Evolutionary conservation across 2,329 filamentous ascomycete genomes (phyloP), one percentile per base, ranked within the genome.

Genomic region (Pseudocercospora musae): DNA sequence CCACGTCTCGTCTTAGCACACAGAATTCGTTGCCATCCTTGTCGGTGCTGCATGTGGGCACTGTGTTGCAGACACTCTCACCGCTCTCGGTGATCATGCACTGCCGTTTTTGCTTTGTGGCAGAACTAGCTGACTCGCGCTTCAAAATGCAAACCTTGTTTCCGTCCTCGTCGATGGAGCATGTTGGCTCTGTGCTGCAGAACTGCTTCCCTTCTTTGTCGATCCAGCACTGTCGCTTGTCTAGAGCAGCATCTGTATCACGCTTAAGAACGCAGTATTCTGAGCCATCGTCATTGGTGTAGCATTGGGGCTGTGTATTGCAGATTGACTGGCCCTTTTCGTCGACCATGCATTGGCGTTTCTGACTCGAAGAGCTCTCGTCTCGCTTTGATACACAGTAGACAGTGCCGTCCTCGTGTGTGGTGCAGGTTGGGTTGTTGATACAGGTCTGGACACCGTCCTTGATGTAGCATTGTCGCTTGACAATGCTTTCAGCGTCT

Each of bases 381-480:
- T 63, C 57, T 20, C 61, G 57, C 59, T 57, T 63, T 27, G 53
- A 25, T 7, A 65, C 60, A 29, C 63, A 65, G 21, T 40, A 20
- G 1, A 65, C 46, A 37, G 29, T 58, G 7, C 63, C 60, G 10
- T 65, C 57, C 2, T 55, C 63, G 10, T 62, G 27, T 15, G 25
- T 49, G 5, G 46, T 58, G 23, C 64, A 66, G 9, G 40, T 60
- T 2, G 64, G 60, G 5, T 60, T 48, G 10, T 67, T 23, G 40
- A 64, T 60, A 40, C 65, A 67, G 3, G 18, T 53, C 20, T 65
- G 62, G 18, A 57, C 31, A 3, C 62, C 65, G 10, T 37, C 48
- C 15, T 58, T 37, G 56, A 65, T 56, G 48, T 42, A 64, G 59
- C 66, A 66, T 54, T 66, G 66, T 37, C 66, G 58, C 42, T 61